Conservation (phyloP, 2,329 filamentous ascomycete genomes). For the Pseudogymnoascus sp. region DNA sequence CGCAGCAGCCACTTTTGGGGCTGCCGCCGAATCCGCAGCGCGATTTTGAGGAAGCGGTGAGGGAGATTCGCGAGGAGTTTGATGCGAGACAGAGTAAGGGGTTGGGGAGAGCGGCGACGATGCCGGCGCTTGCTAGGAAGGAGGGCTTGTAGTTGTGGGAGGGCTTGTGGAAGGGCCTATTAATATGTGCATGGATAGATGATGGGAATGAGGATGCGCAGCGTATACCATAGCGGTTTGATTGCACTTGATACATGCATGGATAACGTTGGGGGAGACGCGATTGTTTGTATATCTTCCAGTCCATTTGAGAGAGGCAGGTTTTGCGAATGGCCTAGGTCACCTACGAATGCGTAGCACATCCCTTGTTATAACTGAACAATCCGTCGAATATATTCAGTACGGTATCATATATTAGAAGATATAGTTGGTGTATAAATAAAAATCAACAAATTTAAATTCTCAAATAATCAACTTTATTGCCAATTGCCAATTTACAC, state of each 20-base stretch:
- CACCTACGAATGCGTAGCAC: not conserved
- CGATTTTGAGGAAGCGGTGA: slow-evolving; percentile 59
- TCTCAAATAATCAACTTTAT: not conserved
- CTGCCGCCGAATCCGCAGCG: slow-evolving; percentile 67
- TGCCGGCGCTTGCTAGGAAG: slow-evolving; percentile 14
- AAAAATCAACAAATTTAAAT: not conserved
- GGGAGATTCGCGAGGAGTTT: slow-evolving; percentile 45
- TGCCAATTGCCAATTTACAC: not conserved
- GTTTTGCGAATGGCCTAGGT: not conserved
- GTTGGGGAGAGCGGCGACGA: slow-evolving; percentile 13
- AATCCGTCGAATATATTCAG: not conserved
- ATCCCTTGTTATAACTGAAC: not conserved
- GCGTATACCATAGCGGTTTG: slow-evolving; percentile 4
- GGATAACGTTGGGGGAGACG: not conserved
- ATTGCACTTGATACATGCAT: not conserved
- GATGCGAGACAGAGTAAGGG: slow-evolving; percentile 24
- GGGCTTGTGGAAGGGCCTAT: not conserved
- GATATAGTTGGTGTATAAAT: not conserved
- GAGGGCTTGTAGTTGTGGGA: not conserved
- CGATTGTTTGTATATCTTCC: not conserved
- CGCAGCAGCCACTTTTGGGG: slow-evolving; percentile 61
- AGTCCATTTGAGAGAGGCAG: not conserved
- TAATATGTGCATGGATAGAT: not conserved
- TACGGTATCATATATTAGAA: not conserved
- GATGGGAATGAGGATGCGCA: not conserved